A percentile compares a stretch with the other conserved stretches of the same genome.
Conservation (phyloP, 768 basidiomycete genomes). For the Russula vinacea region DNA sequence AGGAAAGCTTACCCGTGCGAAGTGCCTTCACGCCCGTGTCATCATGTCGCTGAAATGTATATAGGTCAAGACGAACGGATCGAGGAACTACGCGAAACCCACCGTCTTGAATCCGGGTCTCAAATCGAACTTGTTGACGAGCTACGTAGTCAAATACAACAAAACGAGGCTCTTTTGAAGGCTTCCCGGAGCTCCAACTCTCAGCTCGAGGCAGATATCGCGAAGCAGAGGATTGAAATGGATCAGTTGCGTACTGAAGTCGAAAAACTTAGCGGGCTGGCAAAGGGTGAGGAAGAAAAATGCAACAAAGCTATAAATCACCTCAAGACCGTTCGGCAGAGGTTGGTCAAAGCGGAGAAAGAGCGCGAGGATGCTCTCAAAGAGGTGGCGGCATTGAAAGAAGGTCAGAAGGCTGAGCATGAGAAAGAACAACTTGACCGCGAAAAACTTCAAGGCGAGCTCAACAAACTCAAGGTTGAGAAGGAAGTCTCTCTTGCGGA, state of each 20-base stretch:
- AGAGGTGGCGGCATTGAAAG: constrained; percentile 54
- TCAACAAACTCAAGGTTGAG: constrained; percentile 58
- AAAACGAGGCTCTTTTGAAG: constrained; percentile 66
- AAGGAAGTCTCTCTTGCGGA: constrained; percentile 59
- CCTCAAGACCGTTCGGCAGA: constrained; percentile 93
- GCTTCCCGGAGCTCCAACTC: constrained; percentile 51
- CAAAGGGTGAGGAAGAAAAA: constrained; percentile 97
- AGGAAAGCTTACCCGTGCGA: constrained; percentile 68
- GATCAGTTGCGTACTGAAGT: constrained; percentile 62
- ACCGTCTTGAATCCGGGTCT: constrained; percentile 74
- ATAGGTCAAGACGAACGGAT: constrained; percentile 81
- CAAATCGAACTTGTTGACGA: constrained; percentile 71
- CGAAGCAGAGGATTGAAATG: constrained; percentile 53
- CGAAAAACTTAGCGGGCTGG: constrained; percentile 53
- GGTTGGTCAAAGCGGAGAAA: constrained; percentile 95
- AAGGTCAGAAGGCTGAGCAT: constrained; percentile 49
- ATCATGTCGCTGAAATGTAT: constrained; percentile 17
- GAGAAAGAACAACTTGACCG: constrained; percentile 48
- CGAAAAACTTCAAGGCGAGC: constrained; percentile 55
- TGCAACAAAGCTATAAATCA: constrained; percentile 88
- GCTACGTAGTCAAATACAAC: constrained; percentile 62
- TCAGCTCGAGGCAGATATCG: constrained; percentile 48
- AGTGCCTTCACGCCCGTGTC: not conserved
- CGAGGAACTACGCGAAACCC: constrained; percentile 81
- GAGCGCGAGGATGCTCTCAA: constrained; percentile 77